Percentiles rank a stretch among this genome's conserved stretches.
Conservation (phyloP, 495 filamentous ascomycete species). For the Physcia stellaris region DNA sequence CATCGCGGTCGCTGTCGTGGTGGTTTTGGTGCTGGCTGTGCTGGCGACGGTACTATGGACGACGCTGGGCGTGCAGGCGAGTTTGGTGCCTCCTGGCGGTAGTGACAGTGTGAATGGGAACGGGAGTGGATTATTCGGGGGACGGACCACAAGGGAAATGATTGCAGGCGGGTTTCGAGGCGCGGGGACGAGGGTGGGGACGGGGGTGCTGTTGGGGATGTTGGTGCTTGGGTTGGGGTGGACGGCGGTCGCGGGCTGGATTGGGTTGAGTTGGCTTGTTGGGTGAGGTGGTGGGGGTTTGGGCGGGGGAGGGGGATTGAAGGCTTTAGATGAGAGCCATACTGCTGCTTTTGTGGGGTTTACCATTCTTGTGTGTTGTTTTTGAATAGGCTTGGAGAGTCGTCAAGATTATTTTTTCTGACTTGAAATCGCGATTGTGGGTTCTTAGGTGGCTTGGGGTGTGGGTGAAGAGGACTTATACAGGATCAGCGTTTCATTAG, state of each 20-base stretch:
- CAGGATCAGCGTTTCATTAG: not conserved
- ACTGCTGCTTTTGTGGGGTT: not conserved
- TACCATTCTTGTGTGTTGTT: not conserved
- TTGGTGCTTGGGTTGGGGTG: slow-evolving; percentile 15
- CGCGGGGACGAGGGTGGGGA: slow-evolving; percentile 9
- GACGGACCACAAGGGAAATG: not conserved
- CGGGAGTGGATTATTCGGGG: not conserved
- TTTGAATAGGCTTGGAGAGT: not conserved
- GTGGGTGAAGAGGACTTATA: not conserved
- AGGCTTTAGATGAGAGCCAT: not conserved
- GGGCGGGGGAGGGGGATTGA: not conserved
- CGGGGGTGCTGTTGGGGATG: slow-evolving; percentile 12
- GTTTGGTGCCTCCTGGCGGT: not conserved
- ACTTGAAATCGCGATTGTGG: not conserved
- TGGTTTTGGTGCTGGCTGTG: slow-evolving; percentile 7
- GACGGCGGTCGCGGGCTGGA: slow-evolving; percentile 13
- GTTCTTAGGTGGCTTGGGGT: not conserved
- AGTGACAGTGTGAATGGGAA: not conserved
- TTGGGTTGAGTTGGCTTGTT: slow-evolving; percentile 13
- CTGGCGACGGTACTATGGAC: slow-evolving; percentile 11
- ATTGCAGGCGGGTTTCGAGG: slow-evolving; percentile 1
- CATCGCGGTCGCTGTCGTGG: slow-evolving; percentile 3
- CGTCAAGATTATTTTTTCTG: not conserved
- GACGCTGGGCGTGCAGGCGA: slow-evolving; percentile 7
- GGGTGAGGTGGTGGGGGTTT: not conserved